Evolutionary conservation across 1,284 basidiomycete species (phyloP).

Genomic region (Heterobasidion parviporum): DNA sequence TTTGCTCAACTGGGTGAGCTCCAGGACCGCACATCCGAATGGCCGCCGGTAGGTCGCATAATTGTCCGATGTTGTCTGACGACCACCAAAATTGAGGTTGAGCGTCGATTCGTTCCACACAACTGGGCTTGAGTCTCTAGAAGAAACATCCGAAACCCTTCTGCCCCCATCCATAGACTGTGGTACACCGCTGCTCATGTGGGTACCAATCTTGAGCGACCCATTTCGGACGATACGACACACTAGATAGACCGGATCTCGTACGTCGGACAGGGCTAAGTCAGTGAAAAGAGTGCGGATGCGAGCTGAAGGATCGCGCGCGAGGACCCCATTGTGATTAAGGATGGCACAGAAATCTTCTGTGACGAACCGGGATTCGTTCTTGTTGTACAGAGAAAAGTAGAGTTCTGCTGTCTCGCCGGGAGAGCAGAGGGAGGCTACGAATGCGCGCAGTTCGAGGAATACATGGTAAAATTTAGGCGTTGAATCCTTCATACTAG

Average conservation of each 20-base stretch:
- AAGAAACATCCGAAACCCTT: slow-evolving; percentile 44
- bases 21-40: slow-evolving; percentile 90
- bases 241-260: slow-evolving; percentile 79
- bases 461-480: slow-evolving; percentile 84
- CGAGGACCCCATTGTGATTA: slow-evolving; percentile 86
- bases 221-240: slow-evolving; percentile 90
- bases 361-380: slow-evolving; percentile 80
- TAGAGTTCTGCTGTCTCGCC: slow-evolving; percentile 91
- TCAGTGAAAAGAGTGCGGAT: slow-evolving; percentile 88
- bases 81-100: slow-evolving; percentile 5
- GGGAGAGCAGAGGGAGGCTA: slow-evolving; percentile 81
- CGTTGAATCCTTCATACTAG: slow-evolving; percentile 25
- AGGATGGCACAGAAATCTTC: slow-evolving; percentile 91
- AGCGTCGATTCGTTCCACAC: slow-evolving; percentile 15
- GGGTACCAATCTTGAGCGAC: slow-evolving; percentile 67
- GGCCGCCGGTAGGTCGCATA: slow-evolving; percentile 62
- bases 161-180: slow-evolving; percentile 27
- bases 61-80: slow-evolving; percentile 19
- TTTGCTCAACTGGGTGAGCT: slow-evolving; percentile 71
- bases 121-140: slow-evolving; percentile 18
- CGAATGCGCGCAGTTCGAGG: slow-evolving; percentile 86
- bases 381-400: slow-evolving; percentile 89
- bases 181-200: slow-evolving; percentile 41
- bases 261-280: slow-evolving; percentile 78
- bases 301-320: slow-evolving; percentile 59